These are phyloP conservation scores for Pestalotiopsis sp. DNA, from an alignment of 2,329 filamentous ascomycete species.

Conservation along the genomic window DNA sequence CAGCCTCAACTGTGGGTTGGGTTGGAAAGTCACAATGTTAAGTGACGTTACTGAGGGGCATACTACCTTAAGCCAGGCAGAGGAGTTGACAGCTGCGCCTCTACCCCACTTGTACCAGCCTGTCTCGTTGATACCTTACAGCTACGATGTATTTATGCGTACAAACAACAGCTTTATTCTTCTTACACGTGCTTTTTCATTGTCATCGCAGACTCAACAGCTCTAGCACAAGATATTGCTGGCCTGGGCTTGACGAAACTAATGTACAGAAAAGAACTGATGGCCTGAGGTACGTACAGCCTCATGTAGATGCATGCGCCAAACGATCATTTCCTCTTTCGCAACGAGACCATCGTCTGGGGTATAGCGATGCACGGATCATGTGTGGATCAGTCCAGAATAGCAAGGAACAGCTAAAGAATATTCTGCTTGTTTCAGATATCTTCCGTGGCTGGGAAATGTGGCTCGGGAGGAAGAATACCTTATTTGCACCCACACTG, in stretches of 20 bases:
- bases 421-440: background rate
- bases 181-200: background rate
- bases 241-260: background rate
- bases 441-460: background rate
- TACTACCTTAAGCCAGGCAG: background rate
- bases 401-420: background rate
- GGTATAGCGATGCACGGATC: background rate
- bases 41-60: conserved; percentile 12
- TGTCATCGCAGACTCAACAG: background rate
- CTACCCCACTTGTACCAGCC: conserved; percentile 3
- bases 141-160: background rate
- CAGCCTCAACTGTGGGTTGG: background rate
- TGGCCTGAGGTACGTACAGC: background rate
- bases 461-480: background rate
- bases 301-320: background rate
- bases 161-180: background rate
- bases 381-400: background rate
- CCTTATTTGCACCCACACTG: background rate
- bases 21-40: background rate
- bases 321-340: background rate
- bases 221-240: background rate
- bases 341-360: background rate
- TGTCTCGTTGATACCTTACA: background rate
- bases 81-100: conserved; percentile 1
- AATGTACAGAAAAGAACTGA: background rate